Evolutionary conservation across 2,329 filamentous ascomycete genomes (phyloP).

Genomic region (Pezicula radicicola): DNA sequence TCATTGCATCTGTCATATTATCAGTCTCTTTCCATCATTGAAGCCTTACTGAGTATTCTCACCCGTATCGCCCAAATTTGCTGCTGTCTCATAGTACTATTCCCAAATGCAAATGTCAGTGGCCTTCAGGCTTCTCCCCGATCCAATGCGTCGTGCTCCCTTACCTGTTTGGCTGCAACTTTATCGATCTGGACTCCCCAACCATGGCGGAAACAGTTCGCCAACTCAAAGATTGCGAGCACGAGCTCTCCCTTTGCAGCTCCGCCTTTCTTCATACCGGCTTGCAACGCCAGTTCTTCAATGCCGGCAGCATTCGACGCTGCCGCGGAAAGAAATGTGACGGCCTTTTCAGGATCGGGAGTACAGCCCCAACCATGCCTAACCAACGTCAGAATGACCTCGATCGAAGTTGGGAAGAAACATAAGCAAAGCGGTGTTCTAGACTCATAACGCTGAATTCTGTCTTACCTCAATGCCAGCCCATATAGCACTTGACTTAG

Average conservation of each 20-base stretch:
- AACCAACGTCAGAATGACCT: slow-evolving; percentile 17
- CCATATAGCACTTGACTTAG: slow-evolving; percentile 95
- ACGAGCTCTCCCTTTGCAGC: slow-evolving; percentile 95
- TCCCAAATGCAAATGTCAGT: slow-evolving; percentile 29
- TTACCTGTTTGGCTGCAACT: slow-evolving; percentile 72
- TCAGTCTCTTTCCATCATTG: slow-evolving; percentile 16
- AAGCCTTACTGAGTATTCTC: slow-evolving; percentile 26
- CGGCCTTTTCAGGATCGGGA: slow-evolving; percentile 67
- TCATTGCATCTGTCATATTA: slow-evolving; percentile 76
- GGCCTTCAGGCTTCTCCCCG: slow-evolving; percentile 18
- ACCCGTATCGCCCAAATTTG: slow-evolving; percentile 89
- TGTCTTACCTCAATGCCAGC: slow-evolving; percentile 74
- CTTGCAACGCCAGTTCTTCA: slow-evolving; percentile 79
- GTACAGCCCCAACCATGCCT: slow-evolving; percentile 92
- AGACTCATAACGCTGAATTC: not conserved
- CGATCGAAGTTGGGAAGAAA: not conserved
- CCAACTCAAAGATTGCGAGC: slow-evolving; percentile 92
- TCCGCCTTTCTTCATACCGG: slow-evolving; percentile 89
- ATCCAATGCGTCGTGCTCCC: slow-evolving; percentile 25
- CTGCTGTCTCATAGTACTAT: slow-evolving; percentile 96
- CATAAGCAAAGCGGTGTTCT: not conserved
- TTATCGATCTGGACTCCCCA: slow-evolving; percentile 90
- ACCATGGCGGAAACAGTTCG: slow-evolving; percentile 88
- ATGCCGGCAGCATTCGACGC: slow-evolving; percentile 87
- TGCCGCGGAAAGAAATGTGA: slow-evolving; percentile 82